Evolutionary conservation across 345 rosid genomes (phyloP).

Genomic region (Linum trigynum): DNA sequence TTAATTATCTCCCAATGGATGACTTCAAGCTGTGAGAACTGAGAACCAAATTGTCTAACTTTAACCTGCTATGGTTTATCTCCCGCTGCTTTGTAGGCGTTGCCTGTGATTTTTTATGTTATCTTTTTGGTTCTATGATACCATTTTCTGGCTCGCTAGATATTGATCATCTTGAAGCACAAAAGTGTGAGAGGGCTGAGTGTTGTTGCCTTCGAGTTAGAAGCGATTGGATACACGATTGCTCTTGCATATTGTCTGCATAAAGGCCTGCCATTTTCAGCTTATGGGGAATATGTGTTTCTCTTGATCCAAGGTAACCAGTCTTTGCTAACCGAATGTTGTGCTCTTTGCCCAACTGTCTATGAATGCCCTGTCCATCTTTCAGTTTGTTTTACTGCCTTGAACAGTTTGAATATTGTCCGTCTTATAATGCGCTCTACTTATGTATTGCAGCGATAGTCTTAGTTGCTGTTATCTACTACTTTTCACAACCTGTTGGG

Average conservation of each 20-base stretch:
- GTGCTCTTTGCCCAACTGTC: background rate
- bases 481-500: constrained; percentile 35
- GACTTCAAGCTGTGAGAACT: background rate
- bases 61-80: background rate
- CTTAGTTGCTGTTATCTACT: constrained; percentile 31
- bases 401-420: too few species aligned
- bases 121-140: background rate
- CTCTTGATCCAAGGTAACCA: constrained; percentile 70
- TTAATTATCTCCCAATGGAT: background rate
- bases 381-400: too few species aligned
- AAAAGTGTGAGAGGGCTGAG: constrained; percentile 79
- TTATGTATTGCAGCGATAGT: constrained; percentile 4
- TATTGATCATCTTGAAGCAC: constrained; percentile 71
- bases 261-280: constrained; percentile 91
- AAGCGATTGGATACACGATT: constrained; percentile 80
- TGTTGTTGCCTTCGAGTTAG: constrained; percentile 75
- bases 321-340: background rate
- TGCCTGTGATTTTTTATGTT: background rate
- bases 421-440: background rate
- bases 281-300: constrained; percentile 81
- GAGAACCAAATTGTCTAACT: background rate
- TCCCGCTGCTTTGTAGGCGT: background rate
- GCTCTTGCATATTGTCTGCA: constrained; percentile 85
- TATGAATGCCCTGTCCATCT: background rate
- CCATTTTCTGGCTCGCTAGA: constrained; percentile 23